Base-by-base conservation (phyloP, 495 filamentous ascomycete genomes). In the Podospora conica region DNA sequence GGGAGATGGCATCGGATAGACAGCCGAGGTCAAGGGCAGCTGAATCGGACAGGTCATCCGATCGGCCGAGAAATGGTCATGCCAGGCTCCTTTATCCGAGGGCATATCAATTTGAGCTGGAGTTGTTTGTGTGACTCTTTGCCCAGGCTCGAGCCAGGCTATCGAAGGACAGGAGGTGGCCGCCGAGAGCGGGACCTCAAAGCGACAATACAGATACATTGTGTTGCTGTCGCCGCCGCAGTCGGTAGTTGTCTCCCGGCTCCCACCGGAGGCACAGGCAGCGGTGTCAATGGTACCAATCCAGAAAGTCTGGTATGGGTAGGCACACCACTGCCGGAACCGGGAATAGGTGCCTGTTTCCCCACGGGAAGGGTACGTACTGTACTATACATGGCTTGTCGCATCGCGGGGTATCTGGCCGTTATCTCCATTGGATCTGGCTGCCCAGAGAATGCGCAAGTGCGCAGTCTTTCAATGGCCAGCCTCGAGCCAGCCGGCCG, bases 371-470 rank as follows among this genome's bases (percentile, higher is more conserved):
- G 55, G 55, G 25, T 48, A 48, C 18, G 40, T 48, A 48, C 33
- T 40, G 3, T 40, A 40, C 15, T 12, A 40, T 11, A n/a, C n/a
- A n/a, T n/a, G n/a, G n/a, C 29, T 33, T 33, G 29, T 33, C 9
- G 29, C 22, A 57, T 57, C 55, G 55, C 25, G 55, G 55, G 55
- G 55, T 57, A 22, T 40, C 21, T 58, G 21, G 20, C 21, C 54
- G 22, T 23, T 48, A 48, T 20, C 31, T 53, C 60, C 40, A 48
- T 48, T 18, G 15, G 40, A 7, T 57, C 55, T 53, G 55, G 15
- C n/a, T 54, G 63, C 66, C 63, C 66, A 67, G 48, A 54, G 25
- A 65, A 66, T 66, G 63, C 66, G 69, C 66, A 63, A 53, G 24
- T 70, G 69, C 69, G 69, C 60, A 70, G 3, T 3, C n/a, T 23